Evolutionary conservation across 2,329 filamentous ascomycete species (phyloP).

Genomic region (Cercospora canescens): DNA sequence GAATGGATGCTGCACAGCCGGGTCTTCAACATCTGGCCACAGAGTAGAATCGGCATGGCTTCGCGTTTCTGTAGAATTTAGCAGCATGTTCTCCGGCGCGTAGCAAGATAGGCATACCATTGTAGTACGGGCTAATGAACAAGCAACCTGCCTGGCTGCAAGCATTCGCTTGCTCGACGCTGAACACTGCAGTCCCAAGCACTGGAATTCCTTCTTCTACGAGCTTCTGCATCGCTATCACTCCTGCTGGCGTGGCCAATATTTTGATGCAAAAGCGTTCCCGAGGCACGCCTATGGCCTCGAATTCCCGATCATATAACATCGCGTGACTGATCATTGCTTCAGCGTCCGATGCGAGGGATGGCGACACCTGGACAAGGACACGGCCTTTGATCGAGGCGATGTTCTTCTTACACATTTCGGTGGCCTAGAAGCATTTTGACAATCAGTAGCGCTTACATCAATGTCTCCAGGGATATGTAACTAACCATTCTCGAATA

Average conservation of each 20-base stretch:
- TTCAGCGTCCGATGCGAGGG: neutral
- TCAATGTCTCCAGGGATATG: neutral
- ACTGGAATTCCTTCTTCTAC: neutral
- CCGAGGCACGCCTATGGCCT: neutral
- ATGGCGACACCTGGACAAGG: neutral
- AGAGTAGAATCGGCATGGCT: neutral
- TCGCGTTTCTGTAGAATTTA: neutral
- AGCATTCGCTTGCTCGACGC: neutral
- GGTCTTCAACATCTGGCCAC: neutral
- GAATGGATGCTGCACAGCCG: neutral
- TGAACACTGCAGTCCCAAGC: neutral
- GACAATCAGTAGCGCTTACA: neutral
- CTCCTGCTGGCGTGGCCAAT: neutral
- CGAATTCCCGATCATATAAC: neutral
- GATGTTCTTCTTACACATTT: neutral
- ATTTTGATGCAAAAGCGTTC: neutral
- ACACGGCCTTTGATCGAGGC: neutral
- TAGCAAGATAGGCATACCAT: neutral
- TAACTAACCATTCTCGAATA: neutral
- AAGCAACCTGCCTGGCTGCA: neutral
- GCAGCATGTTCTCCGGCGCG: neutral
- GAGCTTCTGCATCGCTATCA: neutral
- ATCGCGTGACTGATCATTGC: neutral
- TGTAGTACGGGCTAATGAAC: neutral
- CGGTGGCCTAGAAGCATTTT: neutral